A percentile compares a stretch with the other conserved stretches of the same genome.
These are phyloP conservation scores for Rosa rugosa DNA, from an alignment of 306 rosid genomes.

Conservation along the genomic window DNA sequence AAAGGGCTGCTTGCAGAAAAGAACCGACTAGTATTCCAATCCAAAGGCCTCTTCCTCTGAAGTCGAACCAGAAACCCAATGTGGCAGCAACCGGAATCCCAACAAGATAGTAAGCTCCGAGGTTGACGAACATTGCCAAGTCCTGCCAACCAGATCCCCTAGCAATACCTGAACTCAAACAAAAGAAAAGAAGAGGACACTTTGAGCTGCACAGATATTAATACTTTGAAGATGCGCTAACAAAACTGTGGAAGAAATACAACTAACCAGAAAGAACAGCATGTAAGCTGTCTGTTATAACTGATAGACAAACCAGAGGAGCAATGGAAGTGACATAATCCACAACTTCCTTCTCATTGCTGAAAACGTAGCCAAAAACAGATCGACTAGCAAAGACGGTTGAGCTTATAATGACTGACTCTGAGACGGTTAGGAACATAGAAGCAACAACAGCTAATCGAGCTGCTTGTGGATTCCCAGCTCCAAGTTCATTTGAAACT, in stretches of 20 bases:
- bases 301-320: slow-evolving; percentile 53
- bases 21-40: slow-evolving; percentile 58
- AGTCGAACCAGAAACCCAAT: slow-evolving; percentile 48
- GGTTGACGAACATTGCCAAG: slow-evolving; percentile 53
- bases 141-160: slow-evolving; percentile 82
- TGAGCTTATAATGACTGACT: slow-evolving; percentile 37
- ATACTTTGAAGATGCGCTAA: not conserved
- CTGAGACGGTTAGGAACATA: slow-evolving; percentile 39
- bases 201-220: not conserved
- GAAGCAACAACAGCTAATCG: slow-evolving; percentile 44
- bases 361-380: slow-evolving; percentile 53
- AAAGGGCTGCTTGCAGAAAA: slow-evolving; percentile 44
- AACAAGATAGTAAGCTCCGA: slow-evolving; percentile 64
- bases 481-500: slow-evolving; percentile 72
- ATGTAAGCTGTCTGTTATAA: slow-evolving; percentile 52
- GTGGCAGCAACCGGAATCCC: slow-evolving; percentile 60
- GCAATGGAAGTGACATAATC: slow-evolving; percentile 62
- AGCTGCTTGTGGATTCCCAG: slow-evolving; percentile 58
- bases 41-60: slow-evolving; percentile 68
- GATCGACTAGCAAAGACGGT: slow-evolving; percentile 40
- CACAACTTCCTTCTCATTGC: slow-evolving; percentile 66
- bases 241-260: not conserved
- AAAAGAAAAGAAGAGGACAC: not conserved
- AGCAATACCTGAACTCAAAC: slow-evolving; percentile 50
- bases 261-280: slow-evolving; percentile 56